phyloP scores from a whole-genome alignment of 2,329 filamentous ascomycete genomes.

The Septoria petroselini region DNA sequence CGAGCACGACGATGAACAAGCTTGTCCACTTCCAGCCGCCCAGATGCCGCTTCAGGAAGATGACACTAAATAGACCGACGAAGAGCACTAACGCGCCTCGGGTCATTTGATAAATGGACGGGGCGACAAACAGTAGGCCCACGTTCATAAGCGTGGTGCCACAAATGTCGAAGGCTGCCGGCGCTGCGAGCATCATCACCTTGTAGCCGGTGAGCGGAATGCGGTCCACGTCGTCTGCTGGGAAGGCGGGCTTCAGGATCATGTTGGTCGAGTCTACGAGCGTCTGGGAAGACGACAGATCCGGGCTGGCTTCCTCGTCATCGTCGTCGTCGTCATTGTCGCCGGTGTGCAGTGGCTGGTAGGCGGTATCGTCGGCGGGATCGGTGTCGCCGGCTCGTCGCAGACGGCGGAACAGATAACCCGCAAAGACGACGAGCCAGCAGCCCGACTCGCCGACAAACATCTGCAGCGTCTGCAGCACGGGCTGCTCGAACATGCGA shows the following conservation, averaged over 20 bases:
- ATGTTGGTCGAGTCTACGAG: conserved; percentile 41
- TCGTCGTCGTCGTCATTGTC: conserved; percentile 38
- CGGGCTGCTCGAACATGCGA: conserved; percentile 83
- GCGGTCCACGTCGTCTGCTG: conserved; percentile 42
- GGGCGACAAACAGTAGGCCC: conserved; percentile 86
- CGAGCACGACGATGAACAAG: conserved; percentile 78
- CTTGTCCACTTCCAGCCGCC: conserved; percentile 90
- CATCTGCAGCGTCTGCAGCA: conserved; percentile 96
- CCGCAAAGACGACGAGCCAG: conserved; percentile 80
- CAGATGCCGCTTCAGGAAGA: conserved; percentile 79
- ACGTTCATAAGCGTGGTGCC: conserved; percentile 98
- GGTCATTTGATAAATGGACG: conserved; percentile 99
- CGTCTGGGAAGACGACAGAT: conserved; percentile 38
- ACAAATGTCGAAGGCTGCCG: conserved; percentile 88
- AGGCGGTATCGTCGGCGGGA: conserved; percentile 30
- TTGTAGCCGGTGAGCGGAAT: conserved; percentile 65
- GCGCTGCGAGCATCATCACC: conserved; percentile 73
- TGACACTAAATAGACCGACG: conserved; percentile 88
- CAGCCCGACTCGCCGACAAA: conserved; percentile 95
- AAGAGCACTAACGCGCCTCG: conserved; percentile 91
- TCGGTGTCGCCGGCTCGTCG: conserved; percentile 24
- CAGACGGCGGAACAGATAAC: conserved; percentile 59
- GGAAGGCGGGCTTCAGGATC: conserved; percentile 53
- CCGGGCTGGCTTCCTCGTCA: conserved; percentile 45
- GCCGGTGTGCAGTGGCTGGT: conserved; percentile 30